Evolutionary conservation across 2,329 filamentous ascomycete species (phyloP).

Genomic region (Xylaria sp.): DNA sequence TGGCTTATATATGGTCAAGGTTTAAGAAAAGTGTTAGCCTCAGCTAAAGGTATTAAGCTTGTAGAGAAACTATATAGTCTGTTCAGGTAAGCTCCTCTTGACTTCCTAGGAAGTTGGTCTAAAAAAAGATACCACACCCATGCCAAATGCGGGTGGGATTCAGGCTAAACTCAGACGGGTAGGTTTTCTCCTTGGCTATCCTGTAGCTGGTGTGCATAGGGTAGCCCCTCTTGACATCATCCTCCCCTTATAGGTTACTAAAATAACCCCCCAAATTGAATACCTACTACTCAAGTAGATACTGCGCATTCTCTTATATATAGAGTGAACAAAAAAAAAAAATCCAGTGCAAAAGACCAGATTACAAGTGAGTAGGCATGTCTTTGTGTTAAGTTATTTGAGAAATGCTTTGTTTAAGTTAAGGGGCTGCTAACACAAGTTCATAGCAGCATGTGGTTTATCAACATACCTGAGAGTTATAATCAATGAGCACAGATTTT

Average conservation of each 20-base stretch:
- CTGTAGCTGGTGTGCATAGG: neutral
- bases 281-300: neutral
- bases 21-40: no score
- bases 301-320: neutral
- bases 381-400: no score
- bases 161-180: neutral
- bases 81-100: no score
- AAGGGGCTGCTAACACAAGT: neutral
- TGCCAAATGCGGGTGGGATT: neutral
- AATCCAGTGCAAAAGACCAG: no score
- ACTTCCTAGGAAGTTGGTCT: no score
- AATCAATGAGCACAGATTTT: neutral
- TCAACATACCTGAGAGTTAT: neutral
- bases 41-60: no score
- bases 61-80: no score
- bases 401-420: no score
- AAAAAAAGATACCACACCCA: neutral
- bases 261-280: neutral
- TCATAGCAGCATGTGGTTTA: neutral
- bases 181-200: neutral
- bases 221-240: constrained; percentile 34
- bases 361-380: no score
- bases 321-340: no score
- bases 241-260: constrained; percentile 11
- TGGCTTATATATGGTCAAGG: no score